Conservation (phyloP, 2,329 filamentous ascomycete genomes). For the Pleomassaria siparia region DNA sequence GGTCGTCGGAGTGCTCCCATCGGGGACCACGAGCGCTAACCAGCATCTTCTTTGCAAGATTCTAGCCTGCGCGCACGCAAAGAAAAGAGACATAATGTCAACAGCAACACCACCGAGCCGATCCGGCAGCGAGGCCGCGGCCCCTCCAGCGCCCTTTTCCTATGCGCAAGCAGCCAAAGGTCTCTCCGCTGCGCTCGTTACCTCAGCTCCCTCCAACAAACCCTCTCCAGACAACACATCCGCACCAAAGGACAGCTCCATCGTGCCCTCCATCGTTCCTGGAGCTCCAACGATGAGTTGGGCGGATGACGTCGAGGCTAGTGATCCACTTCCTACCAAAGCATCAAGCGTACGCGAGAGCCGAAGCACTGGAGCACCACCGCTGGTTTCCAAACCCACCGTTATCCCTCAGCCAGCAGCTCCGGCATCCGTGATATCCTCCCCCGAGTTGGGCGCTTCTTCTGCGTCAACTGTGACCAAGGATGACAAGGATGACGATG, state of each 20-base stretch:
- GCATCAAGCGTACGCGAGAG: conserved; percentile 17
- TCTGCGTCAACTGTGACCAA: conserved; percentile 58
- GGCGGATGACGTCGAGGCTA: conserved; percentile 53
- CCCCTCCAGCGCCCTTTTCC: conserved; percentile 68
- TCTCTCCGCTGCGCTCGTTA: conserved; percentile 54
- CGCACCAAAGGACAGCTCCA: conserved; percentile 43
- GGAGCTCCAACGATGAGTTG: conserved; percentile 44
- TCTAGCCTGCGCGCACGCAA: conserved; percentile 9
- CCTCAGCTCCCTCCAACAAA: conserved; percentile 49
- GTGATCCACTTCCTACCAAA: conserved; percentile 29
- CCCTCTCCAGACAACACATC: conserved; percentile 46
- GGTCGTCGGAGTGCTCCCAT: conserved; percentile 32
- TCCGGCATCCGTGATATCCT: conserved; percentile 42
- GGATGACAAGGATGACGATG: conserved; percentile 65
- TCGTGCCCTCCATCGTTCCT: conserved; percentile 23
- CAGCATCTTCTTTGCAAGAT: conserved; percentile 8
- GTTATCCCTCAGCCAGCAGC: conserved; percentile 11
- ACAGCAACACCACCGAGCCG: conserved; percentile 25
- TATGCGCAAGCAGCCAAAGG: conserved; percentile 96
- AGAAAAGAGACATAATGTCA: conserved; percentile 28
- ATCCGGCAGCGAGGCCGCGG: conserved; percentile 17
- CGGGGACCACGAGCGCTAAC: conserved; percentile 28
- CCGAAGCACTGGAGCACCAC: conserved; percentile 15
- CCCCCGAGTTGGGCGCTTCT: conserved; percentile 57
- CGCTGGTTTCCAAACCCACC: conserved; percentile 23